Evolutionary conservation across 192 early-diverging fungal genomes (phyloP).

Genomic region (Chytriomyces sp.): DNA sequence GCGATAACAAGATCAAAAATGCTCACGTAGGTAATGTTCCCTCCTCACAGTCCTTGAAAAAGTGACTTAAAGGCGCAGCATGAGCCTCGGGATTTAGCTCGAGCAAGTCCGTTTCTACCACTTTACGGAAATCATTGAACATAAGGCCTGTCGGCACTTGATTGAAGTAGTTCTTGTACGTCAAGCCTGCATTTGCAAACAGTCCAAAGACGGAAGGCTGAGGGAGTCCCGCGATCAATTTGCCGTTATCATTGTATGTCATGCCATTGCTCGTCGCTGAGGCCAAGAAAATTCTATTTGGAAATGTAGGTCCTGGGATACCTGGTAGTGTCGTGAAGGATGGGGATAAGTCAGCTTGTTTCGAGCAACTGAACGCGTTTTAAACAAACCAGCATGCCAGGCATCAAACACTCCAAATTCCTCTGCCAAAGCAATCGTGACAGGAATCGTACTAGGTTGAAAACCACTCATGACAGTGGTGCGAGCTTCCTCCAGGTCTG

Average conservation of each 20-base stretch:
- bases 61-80: constrained; percentile 9
- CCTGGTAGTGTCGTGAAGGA: neutral
- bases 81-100: constrained; percentile 5
- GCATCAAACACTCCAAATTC: constrained; percentile 40
- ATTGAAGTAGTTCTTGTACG: constrained; percentile 32
- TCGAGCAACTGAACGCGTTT: neutral
- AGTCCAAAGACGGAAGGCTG: constrained; percentile 29
- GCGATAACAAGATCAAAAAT: no score
- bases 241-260: constrained; percentile 7
- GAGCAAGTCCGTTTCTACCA: neutral
- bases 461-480: constrained; percentile 24
- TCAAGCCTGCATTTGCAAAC: constrained; percentile 10
- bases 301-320: constrained; percentile 38
- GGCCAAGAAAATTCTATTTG: constrained; percentile 39
- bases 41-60: constrained; percentile 23
- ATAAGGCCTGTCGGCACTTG: constrained; percentile 25
- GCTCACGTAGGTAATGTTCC: no score
- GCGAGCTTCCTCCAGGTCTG: neutral
- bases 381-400: constrained; percentile 21
- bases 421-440: constrained; percentile 29
- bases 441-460: constrained; percentile 21
- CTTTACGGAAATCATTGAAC: constrained; percentile 23
- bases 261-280: constrained; percentile 35
- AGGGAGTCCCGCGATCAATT: constrained; percentile 18
- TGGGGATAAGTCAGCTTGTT: neutral